phyloP scores from a whole-genome alignment of 768 basidiomycete genomes.

The Mycena crocata region DNA sequence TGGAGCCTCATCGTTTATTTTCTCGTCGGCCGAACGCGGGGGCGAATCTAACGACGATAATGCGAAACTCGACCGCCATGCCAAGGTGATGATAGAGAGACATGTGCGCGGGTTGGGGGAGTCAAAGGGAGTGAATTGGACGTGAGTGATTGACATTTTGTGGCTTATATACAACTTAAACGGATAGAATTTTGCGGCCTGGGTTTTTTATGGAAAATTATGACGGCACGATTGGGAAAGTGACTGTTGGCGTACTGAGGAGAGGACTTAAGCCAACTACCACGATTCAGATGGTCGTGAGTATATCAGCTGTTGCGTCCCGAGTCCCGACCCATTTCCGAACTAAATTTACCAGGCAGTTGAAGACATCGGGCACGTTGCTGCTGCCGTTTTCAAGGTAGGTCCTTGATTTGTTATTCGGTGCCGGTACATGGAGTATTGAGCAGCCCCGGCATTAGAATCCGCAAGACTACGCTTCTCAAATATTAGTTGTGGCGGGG shows the following conservation, averaged over 20 bases:
- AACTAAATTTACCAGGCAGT: slow-evolving; percentile 35
- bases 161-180: not conserved
- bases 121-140: slow-evolving; percentile 48
- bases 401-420: not conserved
- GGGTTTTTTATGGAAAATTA: slow-evolving; percentile 60
- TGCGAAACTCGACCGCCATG: slow-evolving; percentile 39
- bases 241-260: slow-evolving; percentile 48
- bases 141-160: slow-evolving; percentile 40
- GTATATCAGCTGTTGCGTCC: slow-evolving; percentile 28
- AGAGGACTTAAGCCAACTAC: slow-evolving; percentile 47
- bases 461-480: slow-evolving; percentile 37
- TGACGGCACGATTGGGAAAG: slow-evolving; percentile 49
- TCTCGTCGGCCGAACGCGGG: slow-evolving; percentile 53
- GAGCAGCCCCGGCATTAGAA: slow-evolving; percentile 30
- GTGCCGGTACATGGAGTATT: not conserved
- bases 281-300: slow-evolving; percentile 48
- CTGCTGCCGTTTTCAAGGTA: slow-evolving; percentile 47
- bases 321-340: not conserved
- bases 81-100: slow-evolving; percentile 52
- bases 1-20: slow-evolving; percentile 48
- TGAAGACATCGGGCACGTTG: slow-evolving; percentile 50
- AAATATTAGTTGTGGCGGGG: slow-evolving; percentile 43
- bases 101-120: slow-evolving; percentile 45
- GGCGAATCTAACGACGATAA: slow-evolving; percentile 49
- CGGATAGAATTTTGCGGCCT: slow-evolving; percentile 53